Percentiles rank a stretch among this genome's conserved stretches.
phyloP scores from a whole-genome alignment of 164 flowering plant genomes.

The Chimonanthus salicifolius region DNA sequence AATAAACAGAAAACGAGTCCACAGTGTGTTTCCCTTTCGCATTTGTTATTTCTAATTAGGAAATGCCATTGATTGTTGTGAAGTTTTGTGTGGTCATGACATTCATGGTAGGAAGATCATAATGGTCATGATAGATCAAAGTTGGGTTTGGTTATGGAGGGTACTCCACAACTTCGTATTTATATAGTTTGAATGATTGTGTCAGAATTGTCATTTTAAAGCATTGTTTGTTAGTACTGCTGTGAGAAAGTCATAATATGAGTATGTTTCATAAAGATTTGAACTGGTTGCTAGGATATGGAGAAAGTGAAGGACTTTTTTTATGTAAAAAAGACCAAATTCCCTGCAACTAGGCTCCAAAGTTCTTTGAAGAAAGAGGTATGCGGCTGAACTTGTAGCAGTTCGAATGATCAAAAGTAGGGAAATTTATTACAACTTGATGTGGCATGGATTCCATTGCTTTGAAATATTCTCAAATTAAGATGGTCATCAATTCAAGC shows the following conservation, averaged over 20 bases:
- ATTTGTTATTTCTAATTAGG: not conserved
- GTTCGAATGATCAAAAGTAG: not conserved
- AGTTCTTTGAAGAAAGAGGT: slow-evolving; percentile 82
- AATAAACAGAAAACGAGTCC: not conserved
- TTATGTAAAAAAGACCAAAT: slow-evolving; percentile 29
- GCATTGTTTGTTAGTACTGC: not conserved
- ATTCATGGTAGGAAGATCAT: not conserved
- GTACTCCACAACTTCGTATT: not conserved
- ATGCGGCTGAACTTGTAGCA: slow-evolving; percentile 13
- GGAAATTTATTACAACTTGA: not conserved
- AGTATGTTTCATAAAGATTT: not conserved
- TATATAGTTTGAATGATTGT: not conserved
- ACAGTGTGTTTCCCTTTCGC: too few species aligned
- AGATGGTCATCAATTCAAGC: not conserved
- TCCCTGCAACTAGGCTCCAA: slow-evolving; percentile 34
- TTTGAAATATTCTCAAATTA: not conserved
- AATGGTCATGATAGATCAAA: not conserved
- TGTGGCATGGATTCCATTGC: not conserved
- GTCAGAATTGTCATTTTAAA: not conserved
- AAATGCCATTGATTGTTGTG: not conserved
- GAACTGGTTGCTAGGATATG: slow-evolving; percentile 38
- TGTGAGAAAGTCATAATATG: slow-evolving; percentile 5
- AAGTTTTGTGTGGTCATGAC: not conserved
- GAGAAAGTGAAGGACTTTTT: slow-evolving; percentile 18
- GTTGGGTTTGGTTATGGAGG: not conserved